Base-by-base conservation (phyloP, 1,284 basidiomycete species). In the Cryptococcus sp. region DNA sequence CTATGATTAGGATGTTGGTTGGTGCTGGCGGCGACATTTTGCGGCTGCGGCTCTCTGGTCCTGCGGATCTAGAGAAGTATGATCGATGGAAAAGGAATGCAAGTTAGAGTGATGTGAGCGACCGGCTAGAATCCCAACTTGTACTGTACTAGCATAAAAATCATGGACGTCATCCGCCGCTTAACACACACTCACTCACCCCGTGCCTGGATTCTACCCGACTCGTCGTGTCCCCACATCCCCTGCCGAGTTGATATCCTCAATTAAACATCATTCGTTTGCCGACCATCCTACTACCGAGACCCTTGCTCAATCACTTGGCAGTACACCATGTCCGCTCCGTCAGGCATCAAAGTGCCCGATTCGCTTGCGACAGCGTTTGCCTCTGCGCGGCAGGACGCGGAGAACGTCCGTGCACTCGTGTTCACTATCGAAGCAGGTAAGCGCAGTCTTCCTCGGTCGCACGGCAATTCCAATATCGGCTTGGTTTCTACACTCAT, bases 371-470 rank as follows among this genome's bases (percentile, higher is more conserved):
- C 69, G 16, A 52, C 67, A 16, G 71, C 76, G 3, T 79, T 77
- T 62, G 59, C 70, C 5, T 50, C 57, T 3, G 77, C 76, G 0
- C 58, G 63, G 50, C 50, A 53, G 54, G 64, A 66, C 49, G 64
- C 65, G 5, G 60, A 67, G 5, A 57, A 66, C 23, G 66, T 70
- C 43, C 65, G 78, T 47, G 77, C 78, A 4, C 58, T 79, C 25
- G 75, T 78, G n/a, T 75, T 78, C 61, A 62, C 63, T 40, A 79
- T 79, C 50, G 73, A 78, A 39, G 72, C 71, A 17, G 77, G 76
- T 78, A 57, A 66, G 74, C 71, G 35, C 38, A 15, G 30, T 49
- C 30, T 11, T 19, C 30, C 35, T 25, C 30, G 13, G 3, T 35
- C 30, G 30, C 5, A 35, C 25, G 30, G 30, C 13, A 10, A 10